Base-by-base conservation (phyloP, 306 rosid species). In the barrel medic (Medicago truncatula) region DNA sequence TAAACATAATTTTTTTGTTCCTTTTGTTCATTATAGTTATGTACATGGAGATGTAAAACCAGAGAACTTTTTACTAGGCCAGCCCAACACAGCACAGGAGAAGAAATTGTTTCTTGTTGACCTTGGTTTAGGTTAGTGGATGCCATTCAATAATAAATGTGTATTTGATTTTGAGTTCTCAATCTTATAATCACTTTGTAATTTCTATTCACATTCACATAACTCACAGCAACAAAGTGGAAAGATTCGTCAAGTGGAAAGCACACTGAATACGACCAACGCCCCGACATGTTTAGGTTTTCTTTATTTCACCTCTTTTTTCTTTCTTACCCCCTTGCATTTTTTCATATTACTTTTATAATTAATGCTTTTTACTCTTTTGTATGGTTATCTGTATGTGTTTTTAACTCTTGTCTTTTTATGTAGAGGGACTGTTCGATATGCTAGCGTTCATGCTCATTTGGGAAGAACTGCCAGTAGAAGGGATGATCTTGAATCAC, bases 31-130 rank as follows among this genome's bases (percentile, higher is more conserved):
- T 75, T 78, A 41, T 78, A 94, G 98, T 73, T 94, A 94, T 83
- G 97, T 94, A 61, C 98, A 94, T 65, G 98, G 98, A 67, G 98
- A 94, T 87, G 96, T 94, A 49, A 94, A 94, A 84, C 98, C 98
- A 13, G 98, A 94, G 73, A 94, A 94, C 86, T 91, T 94, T 81
- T 85, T 94, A 85, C 96, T 94, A n/a, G 98, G 98, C 74, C 97
- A 94, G 79, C 97, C 98, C 71, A 84, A 90, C 73, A 91, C 98
- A 3, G 77, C 87, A 9, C 94, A 91, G 76, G 98, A 91, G 87
- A 94, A 94, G 87, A 94, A 94, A 78, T 83, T 94, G 81, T 94
- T 86, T 84, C 97, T 94, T 28, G 97, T 94, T 71, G 98, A 94
- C 82, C 96, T 94, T 85, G 98, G 98, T 75, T 84, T 94, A 76